Conservation (phyloP, 108 stramenopile species). For the Nannochloropsis salina region DNA sequence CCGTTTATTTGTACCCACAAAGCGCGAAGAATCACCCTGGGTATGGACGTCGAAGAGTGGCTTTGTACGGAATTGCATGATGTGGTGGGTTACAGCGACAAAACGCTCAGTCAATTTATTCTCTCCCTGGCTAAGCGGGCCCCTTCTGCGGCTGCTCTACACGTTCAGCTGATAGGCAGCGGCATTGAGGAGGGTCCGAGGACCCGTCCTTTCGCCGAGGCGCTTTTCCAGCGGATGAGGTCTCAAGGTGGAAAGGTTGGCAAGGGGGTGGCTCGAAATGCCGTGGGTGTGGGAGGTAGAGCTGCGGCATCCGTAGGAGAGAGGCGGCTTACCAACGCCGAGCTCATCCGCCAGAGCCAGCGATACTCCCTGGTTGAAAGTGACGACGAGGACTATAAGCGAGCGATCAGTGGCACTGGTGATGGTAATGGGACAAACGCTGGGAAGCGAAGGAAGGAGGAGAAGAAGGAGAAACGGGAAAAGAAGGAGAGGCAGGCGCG, state of each 20-base stretch:
- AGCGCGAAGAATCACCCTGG: too few relatives aligned
- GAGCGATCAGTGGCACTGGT: neutral
- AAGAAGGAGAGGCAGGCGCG: conserved; percentile 33
- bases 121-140: conserved; percentile 42
- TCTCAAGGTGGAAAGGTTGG: neutral
- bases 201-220: conserved; percentile 35
- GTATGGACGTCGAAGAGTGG: conserved; percentile 30
- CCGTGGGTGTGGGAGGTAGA: neutral
- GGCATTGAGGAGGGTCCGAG: conserved; percentile 42
- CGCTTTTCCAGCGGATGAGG: conserved; percentile 20
- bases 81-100: conserved; percentile 51
- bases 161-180: conserved; percentile 33
- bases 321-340: conserved; percentile 37
- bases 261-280: neutral
- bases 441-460: conserved; percentile 20
- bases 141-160: conserved; percentile 28
- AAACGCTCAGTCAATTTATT: conserved; percentile 46
- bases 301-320: conserved; percentile 20
- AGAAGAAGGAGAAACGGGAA: conserved; percentile 37
- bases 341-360: conserved; percentile 27
- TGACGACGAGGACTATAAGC: conserved; percentile 33
- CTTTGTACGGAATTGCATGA: conserved; percentile 47
- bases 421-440: neutral
- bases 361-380: conserved; percentile 26
- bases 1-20: too few relatives aligned